These are phyloP conservation scores for Salisapilia sapeloensis DNA, from an alignment of 352 stramenopile species.

Conservation along the genomic window DNA sequence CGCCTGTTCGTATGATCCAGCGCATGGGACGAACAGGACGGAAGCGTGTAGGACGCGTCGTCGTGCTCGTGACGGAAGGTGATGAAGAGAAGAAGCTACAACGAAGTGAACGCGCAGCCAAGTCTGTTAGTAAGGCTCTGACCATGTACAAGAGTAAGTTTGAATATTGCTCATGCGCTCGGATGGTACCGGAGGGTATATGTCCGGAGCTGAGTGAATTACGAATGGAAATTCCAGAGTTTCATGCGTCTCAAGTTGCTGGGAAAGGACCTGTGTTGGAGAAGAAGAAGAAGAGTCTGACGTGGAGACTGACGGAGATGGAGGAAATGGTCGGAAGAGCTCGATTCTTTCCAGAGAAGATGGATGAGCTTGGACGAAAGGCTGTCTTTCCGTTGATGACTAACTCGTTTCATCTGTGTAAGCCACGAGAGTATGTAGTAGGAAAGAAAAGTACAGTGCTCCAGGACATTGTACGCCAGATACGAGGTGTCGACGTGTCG, in stretches of 20 bases:
- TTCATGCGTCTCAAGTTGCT: slow-evolving; percentile 54
- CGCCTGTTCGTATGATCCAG: slow-evolving; percentile 91
- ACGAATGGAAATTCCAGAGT: slow-evolving; percentile 63
- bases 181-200: slow-evolving; percentile 49
- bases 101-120: slow-evolving; percentile 53
- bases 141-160: slow-evolving; percentile 85
- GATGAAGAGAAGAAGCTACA: slow-evolving; percentile 82
- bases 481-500: too few relatives aligned
- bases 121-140: slow-evolving; percentile 59
- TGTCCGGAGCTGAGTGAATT: slow-evolving; percentile 25
- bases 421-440: too few relatives aligned
- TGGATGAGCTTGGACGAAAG: slow-evolving; percentile 10
- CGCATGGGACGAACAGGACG: slow-evolving; percentile 92
- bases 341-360: slow-evolving; percentile 28
- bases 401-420: too few relatives aligned
- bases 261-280: slow-evolving; percentile 21
- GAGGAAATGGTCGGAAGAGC: slow-evolving; percentile 24
- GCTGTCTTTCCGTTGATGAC: slow-evolving; percentile 25
- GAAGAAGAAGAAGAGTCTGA: slow-evolving; percentile 3
- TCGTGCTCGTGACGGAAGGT: slow-evolving; percentile 81
- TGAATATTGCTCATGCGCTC: slow-evolving; percentile 58
- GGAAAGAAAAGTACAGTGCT: too few relatives aligned
- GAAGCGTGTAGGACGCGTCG: slow-evolving; percentile 85
- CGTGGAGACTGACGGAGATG: slow-evolving; percentile 51
- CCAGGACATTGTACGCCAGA: too few relatives aligned